Evolutionary conservation across 2,329 filamentous ascomycete genomes (phyloP).

Genomic region (Sclerotinia glacialis): DNA sequence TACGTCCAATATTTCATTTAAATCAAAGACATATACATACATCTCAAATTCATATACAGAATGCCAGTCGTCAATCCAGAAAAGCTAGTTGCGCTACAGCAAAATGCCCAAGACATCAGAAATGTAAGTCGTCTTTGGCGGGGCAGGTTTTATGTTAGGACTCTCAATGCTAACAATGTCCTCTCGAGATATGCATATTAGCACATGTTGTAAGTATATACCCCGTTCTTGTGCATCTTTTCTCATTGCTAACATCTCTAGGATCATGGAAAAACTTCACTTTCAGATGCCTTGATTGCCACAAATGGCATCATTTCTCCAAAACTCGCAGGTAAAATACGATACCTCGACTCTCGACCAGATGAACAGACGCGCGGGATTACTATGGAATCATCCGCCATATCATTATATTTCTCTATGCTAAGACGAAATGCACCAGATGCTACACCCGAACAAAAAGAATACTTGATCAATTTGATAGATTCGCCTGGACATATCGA

Average conservation of each 20-base stretch:
- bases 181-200: conserved; percentile 79
- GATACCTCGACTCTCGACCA: conserved; percentile 92
- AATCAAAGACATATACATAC: conserved; percentile 17
- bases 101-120: conserved; percentile 81
- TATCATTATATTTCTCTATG: conserved; percentile 94
- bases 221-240: background rate
- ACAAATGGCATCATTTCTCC: conserved; percentile 99
- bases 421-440: conserved; percentile 69
- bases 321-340: conserved; percentile 95
- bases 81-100: conserved; percentile 86
- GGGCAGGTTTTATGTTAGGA: conserved; percentile 26
- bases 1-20: background rate
- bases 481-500: conserved; percentile 98
- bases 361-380: conserved; percentile 96
- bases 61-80: conserved; percentile 94
- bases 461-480: conserved; percentile 96
- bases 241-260: conserved; percentile 36
- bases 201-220: conserved; percentile 72
- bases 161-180: conserved; percentile 25
- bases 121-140: conserved; percentile 64
- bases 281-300: conserved; percentile 92
- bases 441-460: conserved; percentile 67
- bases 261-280: conserved; percentile 97
- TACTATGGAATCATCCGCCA: conserved; percentile 99
- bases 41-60: conserved; percentile 27